phyloP scores from a whole-genome alignment of 495 filamentous ascomycete genomes.

The Penicillium herquei region DNA sequence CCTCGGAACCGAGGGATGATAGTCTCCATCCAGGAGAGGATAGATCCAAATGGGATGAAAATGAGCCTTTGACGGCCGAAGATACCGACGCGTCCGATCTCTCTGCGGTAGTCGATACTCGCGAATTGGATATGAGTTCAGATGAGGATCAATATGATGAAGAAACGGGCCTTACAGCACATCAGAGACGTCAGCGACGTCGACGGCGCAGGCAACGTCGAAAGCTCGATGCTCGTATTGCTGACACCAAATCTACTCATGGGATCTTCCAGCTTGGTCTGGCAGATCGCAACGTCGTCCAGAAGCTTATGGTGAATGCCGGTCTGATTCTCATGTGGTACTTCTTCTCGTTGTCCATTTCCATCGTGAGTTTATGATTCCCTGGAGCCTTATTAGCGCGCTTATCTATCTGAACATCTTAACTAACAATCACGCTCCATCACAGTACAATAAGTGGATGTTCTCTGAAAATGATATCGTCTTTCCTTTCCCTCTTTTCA shows the following conservation, averaged over 20 bases:
- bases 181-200: slow-evolving; percentile 64
- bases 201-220: slow-evolving; percentile 65
- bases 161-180: slow-evolving; percentile 78
- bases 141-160: slow-evolving; percentile 87
- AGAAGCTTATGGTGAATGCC: slow-evolving; percentile 66
- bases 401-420: neutral
- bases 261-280: slow-evolving; percentile 29
- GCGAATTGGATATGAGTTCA: slow-evolving; percentile 57
- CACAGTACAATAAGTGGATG: slow-evolving; percentile 99
- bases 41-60: slow-evolving; percentile 35
- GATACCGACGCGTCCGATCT: slow-evolving; percentile 49
- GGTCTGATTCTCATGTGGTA: slow-evolving; percentile 88
- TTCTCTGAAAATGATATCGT: slow-evolving; percentile 81
- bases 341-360: slow-evolving; percentile 90
- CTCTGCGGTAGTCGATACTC: slow-evolving; percentile 42
- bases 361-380: slow-evolving; percentile 64
- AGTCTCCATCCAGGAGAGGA: slow-evolving; percentile 31
- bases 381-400: no score
- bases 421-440: neutral
- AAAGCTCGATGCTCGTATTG: slow-evolving; percentile 72
- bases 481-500: slow-evolving; percentile 95
- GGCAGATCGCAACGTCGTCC: slow-evolving; percentile 67
- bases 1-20: slow-evolving; percentile 49
- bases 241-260: slow-evolving; percentile 44
- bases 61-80: slow-evolving; percentile 35